phyloP scores from a whole-genome alignment of 2,329 filamentous ascomycete species.

The Claviceps spartinae region DNA sequence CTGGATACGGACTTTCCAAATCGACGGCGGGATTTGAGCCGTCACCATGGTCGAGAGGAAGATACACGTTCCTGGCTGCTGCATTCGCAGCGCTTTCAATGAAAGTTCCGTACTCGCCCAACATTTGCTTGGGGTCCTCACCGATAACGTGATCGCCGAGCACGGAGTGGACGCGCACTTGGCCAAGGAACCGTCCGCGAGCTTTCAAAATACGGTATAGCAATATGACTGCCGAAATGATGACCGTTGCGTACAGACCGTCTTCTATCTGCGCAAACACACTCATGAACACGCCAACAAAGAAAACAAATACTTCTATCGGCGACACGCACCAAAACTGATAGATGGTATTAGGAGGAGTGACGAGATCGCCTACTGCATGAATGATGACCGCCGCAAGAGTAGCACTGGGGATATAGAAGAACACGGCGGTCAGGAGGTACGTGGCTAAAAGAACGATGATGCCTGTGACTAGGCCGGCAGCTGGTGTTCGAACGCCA shows the following conservation, averaged over 20 bases:
- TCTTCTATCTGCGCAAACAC: conserved; percentile 81
- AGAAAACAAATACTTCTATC: conserved; percentile 82
- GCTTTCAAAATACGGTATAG: conserved; percentile 76
- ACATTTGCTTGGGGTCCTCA: conserved; percentile 33
- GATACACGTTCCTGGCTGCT: conserved; percentile 62
- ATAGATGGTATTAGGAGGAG: conserved; percentile 79
- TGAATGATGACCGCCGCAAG: conserved; percentile 89
- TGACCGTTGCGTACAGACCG: conserved; percentile 80
- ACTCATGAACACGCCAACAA: conserved; percentile 80
- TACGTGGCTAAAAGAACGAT: conserved; percentile 87
- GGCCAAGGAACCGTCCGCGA: conserved; percentile 68
- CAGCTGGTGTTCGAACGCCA: conserved; percentile 81
- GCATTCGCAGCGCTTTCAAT: conserved; percentile 31
- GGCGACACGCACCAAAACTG: conserved; percentile 93
- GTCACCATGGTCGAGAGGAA: conserved; percentile 77
- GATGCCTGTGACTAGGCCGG: conserved; percentile 73
- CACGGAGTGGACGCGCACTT: conserved; percentile 56
- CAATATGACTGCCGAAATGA: conserved; percentile 61
- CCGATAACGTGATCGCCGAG: conserved; percentile 61
- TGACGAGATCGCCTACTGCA: conserved; percentile 85
- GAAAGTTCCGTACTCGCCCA: conserved; percentile 45
- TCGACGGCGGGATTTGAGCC: conserved; percentile 78
- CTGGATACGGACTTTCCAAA: conserved; percentile 72
- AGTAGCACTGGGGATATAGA: conserved; percentile 73
- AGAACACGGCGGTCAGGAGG: conserved; percentile 77